Base-by-base conservation (phyloP, 2,329 filamentous ascomycete genomes). In the Aspergillus eucalypticola region DNA sequence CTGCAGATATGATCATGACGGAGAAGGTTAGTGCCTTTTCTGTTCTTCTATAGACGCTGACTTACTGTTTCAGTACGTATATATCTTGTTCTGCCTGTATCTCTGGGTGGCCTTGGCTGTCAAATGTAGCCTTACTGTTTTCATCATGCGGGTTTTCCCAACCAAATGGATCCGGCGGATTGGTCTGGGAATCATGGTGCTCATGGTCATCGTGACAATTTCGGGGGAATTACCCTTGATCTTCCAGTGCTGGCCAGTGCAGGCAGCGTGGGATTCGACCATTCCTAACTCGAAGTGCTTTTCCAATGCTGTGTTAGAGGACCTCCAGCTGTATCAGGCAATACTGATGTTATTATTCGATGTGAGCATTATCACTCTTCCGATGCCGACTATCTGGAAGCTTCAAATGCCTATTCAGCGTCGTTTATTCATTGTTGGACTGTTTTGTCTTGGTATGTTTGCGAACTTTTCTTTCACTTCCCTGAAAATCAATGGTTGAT, bases 221-320 rank as follows among this genome's bases (percentile, higher is more conserved):
- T 32, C 46, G 3, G 25, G 25, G 15, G 25, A 50, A n/a, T 13
- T 32, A 6, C 27, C 46, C 8, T 50, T 50, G 46, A 19, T 50
- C 46, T 50, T 50, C 46, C 46, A 50, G n/a, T 50, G 46, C 46
- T 32, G 46, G 27, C 46, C 46, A 27, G 46, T 50, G 46, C 46
- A 32, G 25, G 46, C 46, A 10, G 29, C n/a, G n/a, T 50, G 46
- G 46, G 25, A 50, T 15, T 29, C 27, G 25, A 17, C 46, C 4
- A 19, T 50, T 7, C 46, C 46, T 3, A 17, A 50, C 23, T 50
- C 23, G 13, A 25, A 27, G 23, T 54, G 51, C 32, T 54, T 54
- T 29, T 54, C 35, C 19, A 41, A 54, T 42, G 35, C 51, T 19
- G 51, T 19, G 11, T 27, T 54, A 8, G 51, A 54, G 17, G n/a